Percentiles rank a stretch among this genome's conserved stretches.
phyloP scores from a whole-genome alignment of 176 grass and related monocot genomes.

The Lolium perenne region DNA sequence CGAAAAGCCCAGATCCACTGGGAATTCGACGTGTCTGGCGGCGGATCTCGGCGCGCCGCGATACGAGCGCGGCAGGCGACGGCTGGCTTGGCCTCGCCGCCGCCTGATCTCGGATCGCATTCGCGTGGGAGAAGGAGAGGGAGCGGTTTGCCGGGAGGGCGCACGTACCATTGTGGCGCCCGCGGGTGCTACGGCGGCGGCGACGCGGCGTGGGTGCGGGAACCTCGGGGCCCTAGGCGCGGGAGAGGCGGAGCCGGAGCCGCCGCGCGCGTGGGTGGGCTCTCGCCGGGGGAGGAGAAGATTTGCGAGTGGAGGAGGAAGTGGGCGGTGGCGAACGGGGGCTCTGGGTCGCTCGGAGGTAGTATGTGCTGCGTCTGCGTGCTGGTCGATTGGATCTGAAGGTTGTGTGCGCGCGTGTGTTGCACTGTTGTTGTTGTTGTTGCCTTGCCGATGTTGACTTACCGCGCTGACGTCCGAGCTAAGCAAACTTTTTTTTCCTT shows the following conservation, averaged over 20 bases:
- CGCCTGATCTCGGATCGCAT: slow-evolving; percentile 37
- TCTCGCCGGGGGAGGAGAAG: slow-evolving; percentile 36
- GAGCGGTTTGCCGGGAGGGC: not conserved
- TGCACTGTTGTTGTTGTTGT: not conserved
- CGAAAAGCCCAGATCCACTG: slow-evolving; percentile 55
- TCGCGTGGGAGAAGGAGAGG: not conserved
- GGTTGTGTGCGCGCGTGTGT: slow-evolving; percentile 3
- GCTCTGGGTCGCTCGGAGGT: slow-evolving; percentile 1
- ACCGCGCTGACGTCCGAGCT: not conserved
- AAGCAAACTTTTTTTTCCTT: slow-evolving; percentile 7
- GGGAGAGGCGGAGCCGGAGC: not conserved
- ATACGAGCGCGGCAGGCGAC: not conserved
- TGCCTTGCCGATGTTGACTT: slow-evolving; percentile 39
- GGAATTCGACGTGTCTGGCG: slow-evolving; percentile 35
- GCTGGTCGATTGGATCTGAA: slow-evolving; percentile 48
- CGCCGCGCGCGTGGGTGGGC: slow-evolving; percentile 7
- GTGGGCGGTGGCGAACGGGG: slow-evolving; percentile 28
- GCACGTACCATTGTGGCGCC: slow-evolving; percentile 53
- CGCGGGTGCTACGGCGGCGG: not conserved
- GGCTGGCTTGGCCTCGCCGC: not conserved
- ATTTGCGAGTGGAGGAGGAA: slow-evolving; percentile 32
- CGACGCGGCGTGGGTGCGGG: not conserved
- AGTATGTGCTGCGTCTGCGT: not conserved
- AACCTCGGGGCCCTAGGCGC: not conserved
- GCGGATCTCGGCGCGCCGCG: slow-evolving; percentile 44